Percentiles rank a stretch among this genome's conserved stretches.
phyloP scores from a whole-genome alignment of 768 basidiomycete species.

The Lyophyllum atratum region DNA sequence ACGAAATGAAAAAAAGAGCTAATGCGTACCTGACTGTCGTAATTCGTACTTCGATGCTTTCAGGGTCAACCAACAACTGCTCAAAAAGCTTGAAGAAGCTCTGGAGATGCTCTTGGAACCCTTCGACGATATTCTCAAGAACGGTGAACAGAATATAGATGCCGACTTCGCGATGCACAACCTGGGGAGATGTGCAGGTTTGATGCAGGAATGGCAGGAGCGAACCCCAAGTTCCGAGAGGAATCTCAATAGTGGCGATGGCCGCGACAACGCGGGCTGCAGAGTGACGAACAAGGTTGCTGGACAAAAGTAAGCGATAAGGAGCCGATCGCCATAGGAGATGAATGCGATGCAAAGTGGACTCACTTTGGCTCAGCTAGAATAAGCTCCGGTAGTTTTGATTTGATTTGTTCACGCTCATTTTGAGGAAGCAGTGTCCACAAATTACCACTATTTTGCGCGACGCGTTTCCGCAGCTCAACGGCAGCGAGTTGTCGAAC shows the following conservation, averaged over 20 bases:
- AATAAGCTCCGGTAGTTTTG: slow-evolving; percentile 75
- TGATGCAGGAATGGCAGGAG: slow-evolving; percentile 87
- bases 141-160: slow-evolving; percentile 89
- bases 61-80: slow-evolving; percentile 72
- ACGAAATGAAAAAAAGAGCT: background rate
- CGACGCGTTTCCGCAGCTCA: slow-evolving; percentile 92
- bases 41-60: slow-evolving; percentile 87
- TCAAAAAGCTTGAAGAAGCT: slow-evolving; percentile 82
- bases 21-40: slow-evolving; percentile 74
- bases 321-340: slow-evolving; percentile 11
- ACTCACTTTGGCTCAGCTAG: slow-evolving; percentile 77
- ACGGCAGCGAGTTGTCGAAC: slow-evolving; percentile 97
- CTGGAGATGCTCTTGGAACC: slow-evolving; percentile 76
- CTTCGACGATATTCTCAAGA: slow-evolving; percentile 88
- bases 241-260: slow-evolving; percentile 88
- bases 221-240: slow-evolving; percentile 76
- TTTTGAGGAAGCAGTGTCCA: slow-evolving; percentile 75
- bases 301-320: slow-evolving; percentile 32
- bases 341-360: slow-evolving; percentile 6
- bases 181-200: slow-evolving; percentile 67
- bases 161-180: slow-evolving; percentile 87
- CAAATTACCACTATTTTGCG: slow-evolving; percentile 74
- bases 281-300: slow-evolving; percentile 90
- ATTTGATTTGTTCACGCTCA: slow-evolving; percentile 83
- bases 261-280: slow-evolving; percentile 91